A percentile compares a stretch with the other conserved stretches of the same genome.
phyloP scores from a whole-genome alignment of 2,329 filamentous ascomycete genomes.

The Epichloe sp. region DNA sequence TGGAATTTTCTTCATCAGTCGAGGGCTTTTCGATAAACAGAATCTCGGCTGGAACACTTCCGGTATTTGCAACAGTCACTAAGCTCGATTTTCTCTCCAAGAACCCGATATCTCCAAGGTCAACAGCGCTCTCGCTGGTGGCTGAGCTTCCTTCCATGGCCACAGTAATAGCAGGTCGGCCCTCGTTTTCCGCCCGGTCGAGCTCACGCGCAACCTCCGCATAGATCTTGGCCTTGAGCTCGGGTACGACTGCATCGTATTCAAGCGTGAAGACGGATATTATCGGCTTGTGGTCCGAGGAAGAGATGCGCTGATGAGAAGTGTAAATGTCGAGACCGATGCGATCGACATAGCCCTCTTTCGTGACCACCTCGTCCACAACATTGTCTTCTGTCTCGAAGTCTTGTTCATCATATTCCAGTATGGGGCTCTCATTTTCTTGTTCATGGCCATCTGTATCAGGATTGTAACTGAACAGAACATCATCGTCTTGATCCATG shows the following conservation, averaged over 20 bases:
- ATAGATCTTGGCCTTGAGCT: conserved; percentile 71
- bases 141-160: conserved; percentile 51
- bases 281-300: conserved; percentile 92
- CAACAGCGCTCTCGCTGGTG: conserved; percentile 43
- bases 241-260: conserved; percentile 76
- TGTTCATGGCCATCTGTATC: conserved; percentile 52
- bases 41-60: conserved; percentile 66
- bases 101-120: conserved; percentile 67
- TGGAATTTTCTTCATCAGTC: conserved; percentile 29
- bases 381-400: conserved; percentile 30
- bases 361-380: conserved; percentile 34
- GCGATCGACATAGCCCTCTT: conserved; percentile 42
- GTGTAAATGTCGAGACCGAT: conserved; percentile 56
- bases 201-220: conserved; percentile 78
- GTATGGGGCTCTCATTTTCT: conserved; percentile 13
- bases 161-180: conserved; percentile 67
- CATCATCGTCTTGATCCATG: conserved; percentile 66
- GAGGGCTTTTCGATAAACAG: conserved; percentile 63
- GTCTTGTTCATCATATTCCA: conserved; percentile 49
- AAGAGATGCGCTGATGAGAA: conserved; percentile 78
- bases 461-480: conserved; percentile 84
- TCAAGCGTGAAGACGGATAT: conserved; percentile 70
- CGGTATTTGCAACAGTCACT: conserved; percentile 85
- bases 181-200: conserved; percentile 85
- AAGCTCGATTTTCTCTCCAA: conserved; percentile 50